Evolutionary conservation across 129 eudicot species (phyloP).

Genomic region (Cynara cardunculus): DNA sequence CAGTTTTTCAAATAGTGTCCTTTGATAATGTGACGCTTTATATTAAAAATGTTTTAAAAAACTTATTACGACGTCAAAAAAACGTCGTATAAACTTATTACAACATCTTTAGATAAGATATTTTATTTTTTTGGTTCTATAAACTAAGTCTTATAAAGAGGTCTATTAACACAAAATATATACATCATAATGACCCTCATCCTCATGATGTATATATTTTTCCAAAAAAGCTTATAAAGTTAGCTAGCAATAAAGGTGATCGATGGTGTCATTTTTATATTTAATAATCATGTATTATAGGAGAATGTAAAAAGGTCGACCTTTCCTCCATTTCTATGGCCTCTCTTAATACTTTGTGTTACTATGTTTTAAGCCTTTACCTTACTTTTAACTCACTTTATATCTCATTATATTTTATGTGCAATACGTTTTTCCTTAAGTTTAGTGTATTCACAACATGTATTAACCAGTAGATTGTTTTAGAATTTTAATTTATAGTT

Average conservation of each 20-base stretch:
- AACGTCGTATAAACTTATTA: too few relatives aligned
- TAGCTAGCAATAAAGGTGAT: not conserved
- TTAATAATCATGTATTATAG: not conserved
- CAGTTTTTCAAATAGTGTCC: too few relatives aligned
- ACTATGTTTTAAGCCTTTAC: not conserved
- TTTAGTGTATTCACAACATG: not conserved
- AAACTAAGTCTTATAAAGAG: too few relatives aligned
- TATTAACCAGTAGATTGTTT: not conserved
- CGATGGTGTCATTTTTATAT: not conserved
- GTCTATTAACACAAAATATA: too few relatives aligned
- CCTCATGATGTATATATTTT: not conserved
- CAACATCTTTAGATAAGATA: too few relatives aligned
- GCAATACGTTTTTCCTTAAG: not conserved
- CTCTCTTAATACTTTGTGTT: not conserved
- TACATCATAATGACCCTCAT: not conserved
- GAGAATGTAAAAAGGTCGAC: too few relatives aligned
- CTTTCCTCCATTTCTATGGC: not conserved
- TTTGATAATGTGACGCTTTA: too few relatives aligned
- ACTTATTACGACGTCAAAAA: too few relatives aligned
- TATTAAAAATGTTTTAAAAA: too few relatives aligned
- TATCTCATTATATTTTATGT: not conserved
- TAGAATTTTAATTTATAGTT: not conserved
- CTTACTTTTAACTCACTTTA: not conserved
- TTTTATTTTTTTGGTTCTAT: too few relatives aligned
- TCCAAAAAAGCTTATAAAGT: not conserved